Percentiles rank a stretch among this genome's conserved stretches.
phyloP scores from a whole-genome alignment of 208 protist genomes.

The Polymyxa betae region DNA sequence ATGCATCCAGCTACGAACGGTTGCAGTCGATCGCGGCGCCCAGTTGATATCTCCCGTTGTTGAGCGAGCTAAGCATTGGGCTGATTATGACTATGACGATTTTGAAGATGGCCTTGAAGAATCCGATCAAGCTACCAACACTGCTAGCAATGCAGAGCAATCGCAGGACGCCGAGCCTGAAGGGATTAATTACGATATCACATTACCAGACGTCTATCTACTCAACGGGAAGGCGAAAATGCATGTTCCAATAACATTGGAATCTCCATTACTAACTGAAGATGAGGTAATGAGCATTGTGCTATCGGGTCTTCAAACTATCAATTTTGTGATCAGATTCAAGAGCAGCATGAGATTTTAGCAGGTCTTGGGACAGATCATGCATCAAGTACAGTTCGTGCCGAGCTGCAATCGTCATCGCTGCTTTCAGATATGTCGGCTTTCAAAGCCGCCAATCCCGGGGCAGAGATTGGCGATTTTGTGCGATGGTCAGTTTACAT shows the following conservation, averaged over 20 bases:
- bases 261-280: slow-evolving; percentile 2
- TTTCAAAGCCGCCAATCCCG: slow-evolving; percentile 42
- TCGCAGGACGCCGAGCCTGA: background rate
- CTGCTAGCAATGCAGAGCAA: background rate
- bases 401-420: slow-evolving; percentile 8
- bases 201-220: background rate
- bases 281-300: too few relatives aligned
- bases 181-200: slow-evolving; percentile 2
- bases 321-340: too few relatives aligned
- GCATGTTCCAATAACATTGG: slow-evolving; percentile 41
- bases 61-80: background rate
- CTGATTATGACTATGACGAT: background rate
- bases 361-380: background rate
- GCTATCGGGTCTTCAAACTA: too few relatives aligned
- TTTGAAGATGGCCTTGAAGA: background rate
- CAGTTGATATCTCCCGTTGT: background rate
- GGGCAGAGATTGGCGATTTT: background rate
- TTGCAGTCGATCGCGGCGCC: background rate
- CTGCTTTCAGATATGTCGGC: slow-evolving; percentile 42
- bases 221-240: background rate
- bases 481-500: slow-evolving; percentile 1
- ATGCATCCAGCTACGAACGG: slow-evolving; percentile 19
- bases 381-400: background rate
- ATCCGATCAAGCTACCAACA: background rate
- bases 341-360: slow-evolving; percentile 26